Evolutionary conservation across 495 filamentous ascomycete species (phyloP).

Genomic region (Neurospora tetraspora): DNA sequence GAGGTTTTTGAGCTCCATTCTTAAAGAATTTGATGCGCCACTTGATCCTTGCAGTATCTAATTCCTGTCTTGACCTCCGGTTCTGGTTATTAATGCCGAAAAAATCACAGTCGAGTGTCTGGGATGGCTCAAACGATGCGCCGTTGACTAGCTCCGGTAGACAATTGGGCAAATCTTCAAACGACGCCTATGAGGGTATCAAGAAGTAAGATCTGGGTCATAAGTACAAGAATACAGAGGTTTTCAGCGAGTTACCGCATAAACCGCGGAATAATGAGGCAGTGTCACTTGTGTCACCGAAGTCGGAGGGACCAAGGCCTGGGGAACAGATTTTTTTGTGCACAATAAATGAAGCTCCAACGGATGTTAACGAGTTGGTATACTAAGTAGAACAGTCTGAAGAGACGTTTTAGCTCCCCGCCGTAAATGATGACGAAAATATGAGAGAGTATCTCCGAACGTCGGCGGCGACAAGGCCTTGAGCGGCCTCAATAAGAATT

Average conservation of each 20-base stretch:
- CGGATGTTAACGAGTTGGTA: accelerated
- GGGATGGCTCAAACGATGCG: background rate
- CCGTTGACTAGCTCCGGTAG: background rate
- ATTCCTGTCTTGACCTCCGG: accelerated
- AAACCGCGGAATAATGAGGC: background rate
- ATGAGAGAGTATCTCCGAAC: background rate
- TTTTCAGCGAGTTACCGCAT: accelerated
- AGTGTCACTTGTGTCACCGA: background rate
- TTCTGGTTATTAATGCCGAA: background rate
- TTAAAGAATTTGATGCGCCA: accelerated
- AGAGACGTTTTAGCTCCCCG: accelerated
- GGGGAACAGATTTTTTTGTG: background rate
- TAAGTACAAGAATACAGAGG: background rate
- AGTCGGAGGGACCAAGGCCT: background rate
- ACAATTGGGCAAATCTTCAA: background rate
- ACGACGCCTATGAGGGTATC: accelerated
- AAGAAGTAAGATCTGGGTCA: background rate
- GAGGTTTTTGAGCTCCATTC: accelerated
- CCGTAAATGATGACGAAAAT: background rate
- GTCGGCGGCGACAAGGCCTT: background rate
- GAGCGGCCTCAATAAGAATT: background rate
- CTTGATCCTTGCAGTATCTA: background rate
- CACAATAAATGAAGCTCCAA: background rate
- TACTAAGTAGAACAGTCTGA: accelerated
- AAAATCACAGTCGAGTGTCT: background rate